Conservation (phyloP, 108 stramenopile species). For the Pseudonitzschia delicatissima region DNA sequence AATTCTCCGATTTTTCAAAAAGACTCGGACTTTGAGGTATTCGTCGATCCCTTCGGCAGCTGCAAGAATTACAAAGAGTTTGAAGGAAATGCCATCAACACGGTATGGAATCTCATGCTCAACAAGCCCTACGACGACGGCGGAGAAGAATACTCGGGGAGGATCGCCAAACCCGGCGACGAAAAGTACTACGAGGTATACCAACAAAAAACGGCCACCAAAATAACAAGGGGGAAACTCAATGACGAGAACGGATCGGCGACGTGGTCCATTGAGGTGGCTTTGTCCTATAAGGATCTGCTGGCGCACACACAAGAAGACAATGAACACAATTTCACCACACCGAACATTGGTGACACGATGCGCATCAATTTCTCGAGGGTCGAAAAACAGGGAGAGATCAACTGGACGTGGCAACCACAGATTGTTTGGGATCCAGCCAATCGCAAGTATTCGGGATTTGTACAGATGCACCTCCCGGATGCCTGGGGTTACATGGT, state of each 20-base stretch:
- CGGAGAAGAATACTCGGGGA: conserved; percentile 70
- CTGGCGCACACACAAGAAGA: conserved; percentile 6
- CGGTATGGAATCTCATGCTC: conserved; percentile 83
- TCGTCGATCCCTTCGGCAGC: conserved; percentile 69
- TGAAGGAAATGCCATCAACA: conserved; percentile 84
- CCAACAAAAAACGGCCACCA: conserved; percentile 41
- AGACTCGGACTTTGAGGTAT: conserved; percentile 86
- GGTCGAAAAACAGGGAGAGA: conserved; percentile 50
- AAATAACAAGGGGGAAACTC: conserved; percentile 38
- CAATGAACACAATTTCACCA: not conserved
- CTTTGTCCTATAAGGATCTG: conserved; percentile 59
- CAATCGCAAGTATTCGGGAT: conserved; percentile 25
- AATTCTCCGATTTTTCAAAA: conserved; percentile 84
- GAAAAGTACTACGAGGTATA: conserved; percentile 51
- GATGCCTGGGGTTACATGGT: conserved; percentile 68
- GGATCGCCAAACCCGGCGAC: conserved; percentile 65
- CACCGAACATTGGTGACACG: conserved; percentile 25
- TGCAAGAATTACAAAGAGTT: conserved; percentile 87
- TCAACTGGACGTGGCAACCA: conserved; percentile 75
- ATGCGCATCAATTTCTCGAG: conserved; percentile 65
- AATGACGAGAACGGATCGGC: conserved; percentile 36
- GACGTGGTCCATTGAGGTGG: conserved; percentile 58
- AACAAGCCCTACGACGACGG: conserved; percentile 84
- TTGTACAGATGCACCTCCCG: conserved; percentile 59
- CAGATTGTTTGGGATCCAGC: conserved; percentile 60